Percentiles rank a stretch among this genome's conserved stretches.
These are phyloP conservation scores for Aspergillus floridensis DNA, from an alignment of 2,329 filamentous ascomycete species.

Conservation along the genomic window DNA sequence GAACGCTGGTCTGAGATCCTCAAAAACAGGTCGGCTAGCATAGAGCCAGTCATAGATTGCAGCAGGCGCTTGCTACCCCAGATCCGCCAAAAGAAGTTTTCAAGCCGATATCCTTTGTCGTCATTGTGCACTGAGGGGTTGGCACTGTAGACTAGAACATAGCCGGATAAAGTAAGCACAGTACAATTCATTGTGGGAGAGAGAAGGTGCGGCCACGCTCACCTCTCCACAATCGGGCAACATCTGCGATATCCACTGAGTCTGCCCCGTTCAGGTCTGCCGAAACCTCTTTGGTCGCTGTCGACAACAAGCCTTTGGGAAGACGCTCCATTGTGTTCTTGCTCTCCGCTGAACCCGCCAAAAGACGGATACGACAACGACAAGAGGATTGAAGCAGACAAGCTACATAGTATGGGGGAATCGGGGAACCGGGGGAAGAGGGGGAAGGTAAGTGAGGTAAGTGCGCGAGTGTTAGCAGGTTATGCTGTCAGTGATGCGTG, in stretches of 20 bases:
- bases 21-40: conserved; percentile 44
- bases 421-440: neutral
- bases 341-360: neutral
- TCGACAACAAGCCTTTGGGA: conserved; percentile 44
- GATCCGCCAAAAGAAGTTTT: conserved; percentile 55
- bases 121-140: conserved; percentile 45
- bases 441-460: neutral
- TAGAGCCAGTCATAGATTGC: conserved; percentile 37
- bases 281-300: conserved; percentile 33
- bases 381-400: neutral
- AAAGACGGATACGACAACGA: neutral
- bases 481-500: conserved; percentile 12
- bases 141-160: conserved; percentile 43
- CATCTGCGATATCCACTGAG: conserved; percentile 41
- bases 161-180: conserved; percentile 3
- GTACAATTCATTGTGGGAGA: neutral
- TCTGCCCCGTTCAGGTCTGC: conserved; percentile 40
- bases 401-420: conserved; percentile 14
- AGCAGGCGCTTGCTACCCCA: conserved; percentile 44
- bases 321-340: conserved; percentile 36
- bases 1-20: conserved; percentile 40
- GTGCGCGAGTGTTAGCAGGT: neutral
- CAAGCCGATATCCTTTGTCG: conserved; percentile 44
- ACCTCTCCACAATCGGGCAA: conserved; percentile 52
- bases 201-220: conserved; percentile 17